Evolutionary conservation across 176 grass and related monocot species (phyloP).

Genomic region (Avena insularis): DNA sequence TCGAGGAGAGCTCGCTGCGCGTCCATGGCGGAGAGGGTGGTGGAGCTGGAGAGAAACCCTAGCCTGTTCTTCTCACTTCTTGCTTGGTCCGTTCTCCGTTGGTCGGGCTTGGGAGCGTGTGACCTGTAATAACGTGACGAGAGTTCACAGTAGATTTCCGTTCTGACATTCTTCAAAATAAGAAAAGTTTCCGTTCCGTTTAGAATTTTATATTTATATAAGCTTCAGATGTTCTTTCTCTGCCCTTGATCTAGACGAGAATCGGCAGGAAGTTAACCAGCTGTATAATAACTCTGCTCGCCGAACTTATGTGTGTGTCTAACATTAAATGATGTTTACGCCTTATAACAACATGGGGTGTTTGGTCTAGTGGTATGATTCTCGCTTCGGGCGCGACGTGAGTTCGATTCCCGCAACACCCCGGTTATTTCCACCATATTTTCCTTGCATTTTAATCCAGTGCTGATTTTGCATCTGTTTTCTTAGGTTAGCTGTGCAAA

Average conservation of each 20-base stretch:
- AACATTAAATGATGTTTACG: too few species aligned
- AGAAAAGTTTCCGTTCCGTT: too few species aligned
- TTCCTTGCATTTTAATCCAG: too few species aligned
- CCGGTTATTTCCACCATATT: background rate
- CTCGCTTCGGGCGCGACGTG: slow-evolving; percentile 89
- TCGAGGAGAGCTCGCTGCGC: slow-evolving; percentile 30
- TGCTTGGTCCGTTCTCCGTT: background rate
- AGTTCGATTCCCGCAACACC: slow-evolving; percentile 97
- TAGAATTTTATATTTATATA: too few species aligned
- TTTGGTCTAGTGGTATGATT: slow-evolving; percentile 99
- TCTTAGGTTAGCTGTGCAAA: too few species aligned
- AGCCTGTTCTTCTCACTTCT: background rate
- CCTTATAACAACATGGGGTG: slow-evolving; percentile 23
- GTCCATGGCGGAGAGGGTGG: slow-evolving; percentile 35
- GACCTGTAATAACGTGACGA: background rate
- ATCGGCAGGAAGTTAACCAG: too few species aligned
- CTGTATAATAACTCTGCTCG: too few species aligned
- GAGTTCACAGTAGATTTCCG: background rate
- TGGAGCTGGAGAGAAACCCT: slow-evolving; percentile 44
- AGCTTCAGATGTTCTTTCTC: too few species aligned
- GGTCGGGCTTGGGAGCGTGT: background rate
- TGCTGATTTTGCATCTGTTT: too few species aligned
- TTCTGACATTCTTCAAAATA: too few species aligned
- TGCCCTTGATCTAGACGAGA: too few species aligned
- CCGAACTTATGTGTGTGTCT: too few species aligned